A percentile compares a stretch with the other conserved stretches of the same genome.
These are phyloP conservation scores for Paradendryphiella salina DNA, from an alignment of 2,329 filamentous ascomycete genomes.

Conservation along the genomic window DNA sequence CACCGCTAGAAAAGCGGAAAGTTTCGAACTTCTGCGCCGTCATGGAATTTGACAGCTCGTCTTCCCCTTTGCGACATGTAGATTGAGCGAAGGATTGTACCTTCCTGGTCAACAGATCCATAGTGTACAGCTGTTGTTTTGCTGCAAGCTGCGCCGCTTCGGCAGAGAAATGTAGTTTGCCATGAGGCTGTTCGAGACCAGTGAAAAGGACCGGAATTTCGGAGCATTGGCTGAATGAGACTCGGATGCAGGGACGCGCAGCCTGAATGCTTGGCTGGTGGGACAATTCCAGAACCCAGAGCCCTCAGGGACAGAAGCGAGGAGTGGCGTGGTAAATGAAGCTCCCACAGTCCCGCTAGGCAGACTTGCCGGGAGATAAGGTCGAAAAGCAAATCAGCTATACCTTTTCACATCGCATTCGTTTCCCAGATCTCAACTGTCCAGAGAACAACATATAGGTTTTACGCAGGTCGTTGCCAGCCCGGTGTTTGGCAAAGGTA, in stretches of 20 bases:
- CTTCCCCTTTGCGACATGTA: neutral
- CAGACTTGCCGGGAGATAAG: neutral
- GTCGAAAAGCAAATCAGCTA: neutral
- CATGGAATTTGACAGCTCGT: neutral
- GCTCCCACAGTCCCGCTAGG: no score
- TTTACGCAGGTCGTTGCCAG: neutral
- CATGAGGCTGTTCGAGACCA: neutral
- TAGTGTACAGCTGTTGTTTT: neutral
- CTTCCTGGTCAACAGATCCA: neutral
- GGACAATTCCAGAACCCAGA: neutral
- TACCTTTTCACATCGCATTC: neutral
- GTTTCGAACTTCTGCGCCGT: neutral
- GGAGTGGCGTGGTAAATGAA: no score
- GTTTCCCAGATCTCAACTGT: neutral
- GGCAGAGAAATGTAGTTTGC: neutral
- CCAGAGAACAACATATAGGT: neutral
- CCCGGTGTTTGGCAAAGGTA: neutral
- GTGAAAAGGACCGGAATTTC: neutral
- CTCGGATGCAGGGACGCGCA: constrained; percentile 2
- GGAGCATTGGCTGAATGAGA: neutral
- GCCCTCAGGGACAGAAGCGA: neutral
- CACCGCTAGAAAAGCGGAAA: neutral
- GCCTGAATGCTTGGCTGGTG: neutral
- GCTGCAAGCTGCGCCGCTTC: constrained; percentile 3
- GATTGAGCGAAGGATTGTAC: neutral